Conservation (phyloP, 352 stramenopile genomes). For the Phytophthora pluvialis region DNA sequence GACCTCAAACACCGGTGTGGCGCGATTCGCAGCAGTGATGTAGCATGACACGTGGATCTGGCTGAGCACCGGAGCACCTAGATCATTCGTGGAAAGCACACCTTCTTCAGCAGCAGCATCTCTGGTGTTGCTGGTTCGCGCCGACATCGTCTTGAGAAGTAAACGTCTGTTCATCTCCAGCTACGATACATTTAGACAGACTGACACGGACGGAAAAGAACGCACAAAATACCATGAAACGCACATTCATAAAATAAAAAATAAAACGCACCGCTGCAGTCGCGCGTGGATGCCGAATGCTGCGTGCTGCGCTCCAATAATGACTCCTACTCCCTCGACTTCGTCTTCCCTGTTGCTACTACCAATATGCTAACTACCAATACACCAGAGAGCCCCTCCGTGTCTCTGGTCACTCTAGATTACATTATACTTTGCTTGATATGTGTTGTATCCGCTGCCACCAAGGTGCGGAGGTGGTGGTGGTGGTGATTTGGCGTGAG, state of each 20-base stretch:
- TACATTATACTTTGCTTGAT: constrained; percentile 50
- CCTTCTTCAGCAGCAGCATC: not conserved
- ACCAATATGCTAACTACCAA: constrained; percentile 42
- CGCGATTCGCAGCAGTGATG: constrained; percentile 72
- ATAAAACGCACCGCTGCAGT: constrained; percentile 35
- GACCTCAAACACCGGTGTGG: constrained; percentile 67
- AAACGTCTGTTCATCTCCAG: constrained; percentile 9
- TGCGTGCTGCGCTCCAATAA: constrained; percentile 32
- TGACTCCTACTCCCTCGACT: constrained; percentile 28
- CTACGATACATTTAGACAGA: constrained; percentile 18
- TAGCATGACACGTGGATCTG: constrained; percentile 74
- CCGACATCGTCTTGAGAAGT: constrained; percentile 7
- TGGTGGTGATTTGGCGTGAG: constrained; percentile 26
- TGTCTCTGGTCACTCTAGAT: constrained; percentile 47
- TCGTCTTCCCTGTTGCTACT: constrained; percentile 33
- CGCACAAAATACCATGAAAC: constrained; percentile 27
- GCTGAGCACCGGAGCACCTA: constrained; percentile 27
- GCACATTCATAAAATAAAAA: constrained; percentile 42
- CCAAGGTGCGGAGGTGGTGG: constrained; percentile 29
- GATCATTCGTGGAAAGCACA: not conserved
- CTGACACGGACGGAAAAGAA: not conserved
- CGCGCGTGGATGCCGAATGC: constrained; percentile 16
- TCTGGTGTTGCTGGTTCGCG: not conserved
- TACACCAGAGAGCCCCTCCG: constrained; percentile 36
- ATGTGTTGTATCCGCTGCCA: constrained; percentile 39